Percentiles rank a stretch among this genome's conserved stretches.
Evolutionary conservation across 2,329 filamentous ascomycete genomes (phyloP).

Genomic region (Tolypocladium tropicale): DNA sequence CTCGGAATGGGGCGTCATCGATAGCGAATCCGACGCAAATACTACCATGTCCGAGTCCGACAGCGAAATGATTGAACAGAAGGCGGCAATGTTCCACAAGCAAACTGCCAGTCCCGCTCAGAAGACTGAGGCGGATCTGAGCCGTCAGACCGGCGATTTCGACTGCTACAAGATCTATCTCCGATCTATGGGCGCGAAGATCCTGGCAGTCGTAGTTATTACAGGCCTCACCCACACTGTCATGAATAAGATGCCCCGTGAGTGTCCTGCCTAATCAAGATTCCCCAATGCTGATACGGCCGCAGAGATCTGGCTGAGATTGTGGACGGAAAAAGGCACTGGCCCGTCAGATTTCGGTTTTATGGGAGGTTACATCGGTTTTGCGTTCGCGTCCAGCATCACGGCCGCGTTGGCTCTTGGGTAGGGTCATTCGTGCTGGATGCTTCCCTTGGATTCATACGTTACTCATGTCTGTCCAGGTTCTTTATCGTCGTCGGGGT

Average conservation of each 20-base stretch:
- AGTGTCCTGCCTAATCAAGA: no score
- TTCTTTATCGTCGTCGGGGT: background rate
- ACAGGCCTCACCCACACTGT: background rate
- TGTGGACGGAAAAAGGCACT: background rate
- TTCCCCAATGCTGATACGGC: background rate
- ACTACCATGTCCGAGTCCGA: background rate
- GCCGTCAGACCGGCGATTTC: background rate
- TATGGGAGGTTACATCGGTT: background rate
- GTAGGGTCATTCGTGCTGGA: background rate
- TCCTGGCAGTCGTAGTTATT: background rate
- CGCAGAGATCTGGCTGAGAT: background rate
- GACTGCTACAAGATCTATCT: background rate
- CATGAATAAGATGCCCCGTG: background rate
- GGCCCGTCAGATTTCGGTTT: background rate
- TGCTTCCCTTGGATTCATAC: background rate
- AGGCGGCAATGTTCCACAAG: background rate
- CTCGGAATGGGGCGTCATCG: background rate
- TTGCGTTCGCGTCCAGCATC: background rate
- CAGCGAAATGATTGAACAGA: background rate
- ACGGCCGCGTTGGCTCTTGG: background rate
- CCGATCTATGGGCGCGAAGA: background rate
- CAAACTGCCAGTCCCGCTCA: background rate
- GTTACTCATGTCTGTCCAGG: background rate
- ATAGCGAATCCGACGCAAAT: background rate
- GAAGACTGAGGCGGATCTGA: background rate